These are phyloP conservation scores for Lentithecium fluviatile DNA, from an alignment of 495 filamentous ascomycete species.

Conservation along the genomic window DNA sequence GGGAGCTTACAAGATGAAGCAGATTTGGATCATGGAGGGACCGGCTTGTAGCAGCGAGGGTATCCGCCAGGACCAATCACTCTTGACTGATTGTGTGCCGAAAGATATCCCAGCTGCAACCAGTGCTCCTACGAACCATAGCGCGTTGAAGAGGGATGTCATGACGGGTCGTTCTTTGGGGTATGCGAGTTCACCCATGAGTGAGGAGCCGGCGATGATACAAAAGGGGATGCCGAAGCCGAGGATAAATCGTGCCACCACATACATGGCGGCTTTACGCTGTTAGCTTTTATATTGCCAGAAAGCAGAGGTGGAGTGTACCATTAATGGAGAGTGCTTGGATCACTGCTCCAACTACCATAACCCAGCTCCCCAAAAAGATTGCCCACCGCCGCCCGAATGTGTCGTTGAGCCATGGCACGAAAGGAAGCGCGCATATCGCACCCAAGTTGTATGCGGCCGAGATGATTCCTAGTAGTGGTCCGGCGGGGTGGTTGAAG, in stretches of 20 bases:
- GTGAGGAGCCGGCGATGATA: conserved; percentile 61
- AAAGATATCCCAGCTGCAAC: conserved; percentile 58
- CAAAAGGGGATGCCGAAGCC: conserved; percentile 51
- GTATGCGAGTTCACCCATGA: conserved; percentile 66
- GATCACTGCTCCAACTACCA: conserved; percentile 58
- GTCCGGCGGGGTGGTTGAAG: conserved; percentile 44
- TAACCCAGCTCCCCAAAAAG: conserved; percentile 58
- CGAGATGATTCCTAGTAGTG: conserved; percentile 38
- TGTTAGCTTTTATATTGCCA: conserved; percentile 8
- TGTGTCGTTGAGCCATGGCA: conserved; percentile 56
- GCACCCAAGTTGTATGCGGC: conserved; percentile 52
- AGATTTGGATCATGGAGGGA: conserved; percentile 57
- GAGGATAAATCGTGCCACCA: conserved; percentile 63
- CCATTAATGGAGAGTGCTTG: conserved; percentile 54
- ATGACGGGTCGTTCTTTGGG: conserved; percentile 66
- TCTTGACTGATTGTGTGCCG: conserved; percentile 56
- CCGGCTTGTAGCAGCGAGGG: conserved; percentile 58
- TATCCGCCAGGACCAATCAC: conserved; percentile 65
- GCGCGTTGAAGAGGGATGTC: conserved; percentile 66
- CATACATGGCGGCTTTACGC: conserved; percentile 56
- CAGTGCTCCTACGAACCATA: conserved; percentile 63
- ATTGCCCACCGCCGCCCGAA: conserved; percentile 59
- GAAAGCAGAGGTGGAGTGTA: conserved; percentile 28
- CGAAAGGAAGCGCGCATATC: conserved; percentile 59
- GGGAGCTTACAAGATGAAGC: conserved; percentile 41